Base-by-base conservation (phyloP, 768 basidiomycete genomes). In the Suillus lakei region DNA sequence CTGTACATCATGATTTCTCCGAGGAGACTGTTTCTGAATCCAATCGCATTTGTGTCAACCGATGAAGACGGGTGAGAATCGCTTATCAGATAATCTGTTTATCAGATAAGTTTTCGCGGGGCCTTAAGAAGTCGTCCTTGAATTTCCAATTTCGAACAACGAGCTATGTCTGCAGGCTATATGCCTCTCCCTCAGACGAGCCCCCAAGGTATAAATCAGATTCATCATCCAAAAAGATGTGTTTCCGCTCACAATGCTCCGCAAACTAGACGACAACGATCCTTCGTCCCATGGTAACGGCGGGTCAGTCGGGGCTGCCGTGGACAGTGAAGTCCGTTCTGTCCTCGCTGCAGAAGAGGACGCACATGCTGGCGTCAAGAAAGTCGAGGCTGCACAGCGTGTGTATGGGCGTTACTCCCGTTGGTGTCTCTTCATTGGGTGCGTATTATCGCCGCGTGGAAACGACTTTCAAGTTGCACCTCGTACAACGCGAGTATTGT, bases 341-440 rank as follows among this genome's bases (percentile, higher is more conserved):
- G 26, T 61, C 18, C 32, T 26, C 6, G 1, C 50, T 18, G 26
- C 18, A 15, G 73, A 73, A 61, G 65, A 71, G 43, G 76, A 79
- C 36, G 75, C 76, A 6, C 76, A 79, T 23, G 48, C 63, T 21
- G 86, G 86, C 46, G 85, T 86, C 39, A 76, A 71, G 62, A 81
- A 77, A 30, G 82, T 86, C 21, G 81, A 88, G 68, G 86, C 85
- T 4, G 80, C 83, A 2, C 80, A 84, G 43, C 81, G 79, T 64
- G 82, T 87, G 18, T 83, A 84, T 59, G 84, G 85, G 30, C 84
- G 78, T 54, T 85, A 83, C 67, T 84, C 85, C 3, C 85, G 83
- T 64, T 89, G 88, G 86, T 77, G 79, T 46, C 77, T 91, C 28
- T 90, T 89, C 73, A 74, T 86, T 48, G 82, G 88, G 90, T 89